phyloP scores from a whole-genome alignment of 2,329 filamentous ascomycete genomes.

The Stenocarpella maydis region DNA sequence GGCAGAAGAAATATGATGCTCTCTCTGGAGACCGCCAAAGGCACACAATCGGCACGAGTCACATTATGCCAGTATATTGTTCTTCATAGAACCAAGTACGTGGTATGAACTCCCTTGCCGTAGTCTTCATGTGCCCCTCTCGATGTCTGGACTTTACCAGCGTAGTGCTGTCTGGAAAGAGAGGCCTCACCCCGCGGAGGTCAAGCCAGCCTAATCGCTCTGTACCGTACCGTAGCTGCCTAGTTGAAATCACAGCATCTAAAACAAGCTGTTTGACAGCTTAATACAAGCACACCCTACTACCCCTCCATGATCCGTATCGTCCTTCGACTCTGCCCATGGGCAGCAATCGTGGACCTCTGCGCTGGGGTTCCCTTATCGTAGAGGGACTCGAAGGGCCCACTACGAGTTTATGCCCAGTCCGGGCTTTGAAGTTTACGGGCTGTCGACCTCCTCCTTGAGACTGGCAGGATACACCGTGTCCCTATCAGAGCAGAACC shows the following conservation, averaged over 20 bases:
- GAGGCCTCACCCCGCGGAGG: slow-evolving; percentile 64
- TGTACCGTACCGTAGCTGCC: slow-evolving; percentile 63
- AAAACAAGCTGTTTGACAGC: no score
- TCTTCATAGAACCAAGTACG: no score
- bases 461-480: slow-evolving; percentile 47
- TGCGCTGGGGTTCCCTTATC: slow-evolving; percentile 38
- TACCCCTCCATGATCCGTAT: slow-evolving; percentile 56
- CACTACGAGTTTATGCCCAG: slow-evolving; percentile 64
- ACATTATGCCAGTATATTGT: no score
- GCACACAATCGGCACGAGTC: no score
- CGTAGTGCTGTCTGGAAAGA: slow-evolving; percentile 68
- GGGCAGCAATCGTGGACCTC: slow-evolving; percentile 53
- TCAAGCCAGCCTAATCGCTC: slow-evolving; percentile 66
- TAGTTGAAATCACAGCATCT: no score
- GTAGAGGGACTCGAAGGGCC: slow-evolving; percentile 55
- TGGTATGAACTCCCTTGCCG: slow-evolving; percentile 62
- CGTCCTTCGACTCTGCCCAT: slow-evolving; percentile 65
- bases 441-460: slow-evolving; percentile 55
- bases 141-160: slow-evolving; percentile 72
- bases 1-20: background rate
- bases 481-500: background rate
- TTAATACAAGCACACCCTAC: no score
- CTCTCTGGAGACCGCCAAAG: slow-evolving; percentile 43
- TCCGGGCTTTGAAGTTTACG: slow-evolving; percentile 59
- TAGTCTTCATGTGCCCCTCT: slow-evolving; percentile 64